Evolutionary conservation across 805 yeast genomes (phyloP), one percentile per base, ranked within the genome.

Genomic region (Sugiyamaella mastotermitis): DNA sequence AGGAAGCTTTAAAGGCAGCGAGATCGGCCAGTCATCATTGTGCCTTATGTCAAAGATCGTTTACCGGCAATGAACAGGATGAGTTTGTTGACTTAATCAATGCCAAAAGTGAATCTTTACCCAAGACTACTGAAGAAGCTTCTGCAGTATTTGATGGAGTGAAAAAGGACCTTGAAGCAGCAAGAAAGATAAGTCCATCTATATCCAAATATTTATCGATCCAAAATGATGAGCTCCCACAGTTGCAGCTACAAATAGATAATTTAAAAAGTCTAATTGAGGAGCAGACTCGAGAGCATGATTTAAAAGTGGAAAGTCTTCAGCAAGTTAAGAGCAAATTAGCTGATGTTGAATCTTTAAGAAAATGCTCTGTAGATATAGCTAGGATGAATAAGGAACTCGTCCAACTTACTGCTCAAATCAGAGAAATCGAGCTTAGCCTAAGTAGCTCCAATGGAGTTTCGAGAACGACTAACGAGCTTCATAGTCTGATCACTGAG

Each of bases 1-100:
- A 68, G 16, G 74, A 74, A 31, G 96, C 96, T 0, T 59, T 83
- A 8, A 71, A 74, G 21, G 57, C 72, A 28, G 92, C 94, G 0
- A 61, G 74, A 25, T 16, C 37, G 11, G 37, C 20, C 19, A n/a
- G n/a, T n/a, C n/a, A n/a, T n/a, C n/a, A n/a, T n/a, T n/a, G n/a
- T n/a, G n/a, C n/a, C n/a, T n/a, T 23, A 23, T 23, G 26, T n/a
- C 26, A 23, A 23, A n/a, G 26, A 10, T 10, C 26, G 26, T 23
- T 10, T 10, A n/a, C 26, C n/a, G 26, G 26, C 26, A 23, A 23
- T n/a, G 26, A n/a, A 23, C 26, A n/a, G 26, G 10, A 10, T 1
- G 35, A 30, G 11, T 51, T 61, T 24, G 31, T 48, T 9, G 37
- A 16, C 4, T 40, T 42, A 8, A 35, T 57, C 2, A 56, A 59